Evolutionary conservation across 768 basidiomycete genomes (phyloP), one percentile per base, ranked within the genome.

Genomic region (Panus rudis): DNA sequence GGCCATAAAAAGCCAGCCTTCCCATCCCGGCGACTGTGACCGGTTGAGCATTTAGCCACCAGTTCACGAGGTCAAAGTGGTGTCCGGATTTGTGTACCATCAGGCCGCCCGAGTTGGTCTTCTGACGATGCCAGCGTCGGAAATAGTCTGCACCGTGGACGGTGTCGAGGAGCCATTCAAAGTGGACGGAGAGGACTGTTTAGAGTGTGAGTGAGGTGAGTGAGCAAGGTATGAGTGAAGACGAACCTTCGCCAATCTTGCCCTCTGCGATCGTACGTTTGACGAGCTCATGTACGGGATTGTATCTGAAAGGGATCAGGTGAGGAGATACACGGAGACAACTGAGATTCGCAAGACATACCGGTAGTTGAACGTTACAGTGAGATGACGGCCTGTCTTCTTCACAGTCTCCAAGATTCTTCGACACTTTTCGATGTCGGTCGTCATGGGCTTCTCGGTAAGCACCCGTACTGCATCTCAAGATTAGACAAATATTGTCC

Each of bases 371-470:
- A 70, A 69, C 3, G 67, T 68, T 0, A 69, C 70, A 14, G 65
- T 69, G 16, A 70, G 40, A 48, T 67, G 67, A 26, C 57, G 56
- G 0, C 68, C 68, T 0, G 68, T 72, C 42, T 66, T 58, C 46
- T 70, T 53, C 6, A 71, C 70, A 1, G 72, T 64, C 26, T 70
- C 65, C 16, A 73, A 53, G 41, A 76, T 75, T 4, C 56, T 51
- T 20, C 69, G 62, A 49, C 69, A 72, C 49, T 73, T 74, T 31
- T 66, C 69, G 22, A 66, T 62, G 46, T 71, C 68, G 16, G 72
- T 75, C 2, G 72, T 73, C 71, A 75, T 73, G 0, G 73, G 73
- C 52, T 75, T 75, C 53, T 76, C 73, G n/a, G 73, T 72, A 41
- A 76, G 50, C 6, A 74, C 73, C 13, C 64, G 62, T 14, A 75